A percentile compares a stretch with the other conserved stretches of the same genome.
phyloP scores from a whole-genome alignment of 2,329 filamentous ascomycete genomes.

The Pyrenophora teres region DNA sequence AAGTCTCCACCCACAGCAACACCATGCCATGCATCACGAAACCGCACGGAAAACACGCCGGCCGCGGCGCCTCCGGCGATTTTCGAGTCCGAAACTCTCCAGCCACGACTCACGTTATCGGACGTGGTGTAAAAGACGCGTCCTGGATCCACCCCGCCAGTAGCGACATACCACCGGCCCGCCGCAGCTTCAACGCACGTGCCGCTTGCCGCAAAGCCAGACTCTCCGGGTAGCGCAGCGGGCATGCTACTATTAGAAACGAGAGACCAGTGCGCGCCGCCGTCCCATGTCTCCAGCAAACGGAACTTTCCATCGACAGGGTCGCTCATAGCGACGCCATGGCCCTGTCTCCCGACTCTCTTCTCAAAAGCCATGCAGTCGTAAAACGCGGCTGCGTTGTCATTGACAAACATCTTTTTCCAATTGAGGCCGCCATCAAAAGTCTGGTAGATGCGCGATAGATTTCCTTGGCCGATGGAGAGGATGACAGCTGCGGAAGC shows the following conservation, averaged over 20 bases:
- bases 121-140: conserved; percentile 25
- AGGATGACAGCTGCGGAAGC: conserved; percentile 23
- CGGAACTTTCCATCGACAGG: conserved; percentile 36
- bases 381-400: conserved; percentile 32
- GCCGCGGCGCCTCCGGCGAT: conserved; percentile 32
- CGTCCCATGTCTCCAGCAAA: conserved; percentile 35
- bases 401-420: conserved; percentile 31
- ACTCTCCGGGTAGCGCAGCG: conserved; percentile 27
- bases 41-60: conserved; percentile 38
- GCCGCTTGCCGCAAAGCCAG: conserved; percentile 34
- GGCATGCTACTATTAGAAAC: conserved; percentile 21
- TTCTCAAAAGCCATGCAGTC: conserved; percentile 39
- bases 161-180: conserved; percentile 36
- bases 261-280: conserved; percentile 28
- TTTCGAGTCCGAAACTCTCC: conserved; percentile 27
- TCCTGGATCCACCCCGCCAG: conserved; percentile 32
- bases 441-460: conserved; percentile 32
- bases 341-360: conserved; percentile 2
- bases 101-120: conserved; percentile 14
- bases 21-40: conserved; percentile 29
- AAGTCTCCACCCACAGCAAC: conserved; percentile 37
- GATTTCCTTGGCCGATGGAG: conserved; percentile 33
- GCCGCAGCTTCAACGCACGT: conserved; percentile 36
- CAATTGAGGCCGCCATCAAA: conserved; percentile 28
- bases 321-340: conserved; percentile 37